Evolutionary conservation across 2,329 filamentous ascomycete species (phyloP).

Genomic region (Sclerotinia minor): DNA sequence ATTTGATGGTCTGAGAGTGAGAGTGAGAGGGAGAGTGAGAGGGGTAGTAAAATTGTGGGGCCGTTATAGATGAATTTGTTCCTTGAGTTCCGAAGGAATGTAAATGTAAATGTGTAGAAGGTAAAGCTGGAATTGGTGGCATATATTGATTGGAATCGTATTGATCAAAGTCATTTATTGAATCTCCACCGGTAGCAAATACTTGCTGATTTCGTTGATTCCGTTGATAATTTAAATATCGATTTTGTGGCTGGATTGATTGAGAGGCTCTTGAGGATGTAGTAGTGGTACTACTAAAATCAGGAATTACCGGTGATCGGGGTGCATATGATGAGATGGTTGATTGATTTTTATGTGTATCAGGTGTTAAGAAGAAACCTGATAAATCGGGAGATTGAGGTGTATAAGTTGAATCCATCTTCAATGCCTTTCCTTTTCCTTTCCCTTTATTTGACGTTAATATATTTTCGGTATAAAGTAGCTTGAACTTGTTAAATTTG

Average conservation of each 20-base stretch:
- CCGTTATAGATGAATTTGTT: conserved; percentile 2
- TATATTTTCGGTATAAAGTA: conserved; percentile 11
- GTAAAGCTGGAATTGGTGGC: conserved; percentile 38
- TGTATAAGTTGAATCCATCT: conserved; percentile 40
- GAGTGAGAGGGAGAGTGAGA: background rate
- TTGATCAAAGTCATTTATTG: conserved; percentile 27
- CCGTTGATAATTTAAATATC: conserved; percentile 35
- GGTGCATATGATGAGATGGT: conserved; percentile 35
- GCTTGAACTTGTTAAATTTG: background rate
- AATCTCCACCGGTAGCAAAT: background rate
- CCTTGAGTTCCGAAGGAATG: conserved; percentile 27
- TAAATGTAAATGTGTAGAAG: conserved; percentile 28
- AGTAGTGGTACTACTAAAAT: conserved; percentile 35
- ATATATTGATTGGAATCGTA: conserved; percentile 34
- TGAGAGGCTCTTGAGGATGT: background rate
- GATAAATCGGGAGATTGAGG: conserved; percentile 43
- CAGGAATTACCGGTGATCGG: conserved; percentile 37
- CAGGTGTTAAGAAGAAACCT: conserved; percentile 36
- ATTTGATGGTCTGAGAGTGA: conserved; percentile 27
- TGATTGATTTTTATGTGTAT: conserved; percentile 32
- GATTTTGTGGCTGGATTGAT: conserved; percentile 24
- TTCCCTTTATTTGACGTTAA: conserved; percentile 22
- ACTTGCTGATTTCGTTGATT: conserved; percentile 30
- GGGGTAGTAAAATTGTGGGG: conserved; percentile 22
- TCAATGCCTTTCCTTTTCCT: conserved; percentile 23